Base-by-base conservation (phyloP, 345 rosid genomes). In the Salix arbutifolia region DNA sequence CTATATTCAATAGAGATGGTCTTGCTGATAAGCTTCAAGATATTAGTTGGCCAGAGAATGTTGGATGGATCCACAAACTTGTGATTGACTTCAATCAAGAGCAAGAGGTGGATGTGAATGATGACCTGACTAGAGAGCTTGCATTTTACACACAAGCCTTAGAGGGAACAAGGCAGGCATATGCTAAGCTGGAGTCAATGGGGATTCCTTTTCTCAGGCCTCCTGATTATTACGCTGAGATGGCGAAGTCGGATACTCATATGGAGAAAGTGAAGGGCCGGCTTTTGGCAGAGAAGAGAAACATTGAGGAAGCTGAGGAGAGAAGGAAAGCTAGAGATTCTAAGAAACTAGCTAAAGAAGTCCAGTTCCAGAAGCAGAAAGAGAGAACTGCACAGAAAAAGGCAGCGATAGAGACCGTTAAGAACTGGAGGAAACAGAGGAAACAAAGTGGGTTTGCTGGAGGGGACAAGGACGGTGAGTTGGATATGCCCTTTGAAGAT, bases 361-460 rank as follows among this genome's bases (percentile, higher is more conserved):
- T 93, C 30, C 99, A 96, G 76, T 88, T 91, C 62, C 90, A 90
- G 87, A 93, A 90, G 87, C 88, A 74, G 85, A 96, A 92, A 76
- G 94, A 91, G 80, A 83, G 92, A 42, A 71, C 94, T 2, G 84
- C 88, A 74, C 92, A 91, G 87, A 93, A 90, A 76, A 91, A 90
- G 76, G 85, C 81, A 16, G 96, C 83, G 30, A 90, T 93, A 44
- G 97, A 93, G 82, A 16, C 90, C 40, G 97, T 95, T 46, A 90
- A 90, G 89, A 89, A 88, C 78, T 89, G 94, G 94, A 89, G 97
- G 86, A 91, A 95, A 77, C 95, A 89, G 83, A 90, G 97, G 86
- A 92, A 95, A 83, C 90, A 86, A 78, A 93, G 92, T 26, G 94
- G 97, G 62, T 90, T 88, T 78, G 77, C 91, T 19, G 80, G 78